These are phyloP conservation scores for Cystofilobasidium capitatum DNA, from an alignment of 768 basidiomycete species.

Conservation along the genomic window DNA sequence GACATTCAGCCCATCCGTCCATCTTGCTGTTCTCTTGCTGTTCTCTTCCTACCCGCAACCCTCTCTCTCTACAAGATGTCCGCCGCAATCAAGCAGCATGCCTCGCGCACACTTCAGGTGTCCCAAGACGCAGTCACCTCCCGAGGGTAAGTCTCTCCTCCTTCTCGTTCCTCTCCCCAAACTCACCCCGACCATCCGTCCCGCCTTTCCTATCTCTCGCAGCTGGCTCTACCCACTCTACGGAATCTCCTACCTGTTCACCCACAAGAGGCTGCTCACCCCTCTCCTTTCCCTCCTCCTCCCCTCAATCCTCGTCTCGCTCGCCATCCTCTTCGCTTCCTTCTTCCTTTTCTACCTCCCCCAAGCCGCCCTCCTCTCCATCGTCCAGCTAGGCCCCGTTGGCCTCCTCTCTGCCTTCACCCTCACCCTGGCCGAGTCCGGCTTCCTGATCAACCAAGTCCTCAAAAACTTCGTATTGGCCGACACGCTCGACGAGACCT, in stretches of 20 bases:
- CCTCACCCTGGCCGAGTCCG: conserved; percentile 13
- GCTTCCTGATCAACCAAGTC: conserved; percentile 22
- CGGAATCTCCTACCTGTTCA: conserved; percentile 17
- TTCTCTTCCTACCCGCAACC: too few species aligned
- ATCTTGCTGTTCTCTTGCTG: too few species aligned
- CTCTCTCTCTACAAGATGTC: too few species aligned
- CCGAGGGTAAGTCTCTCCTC: neutral
- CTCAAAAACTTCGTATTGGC: conserved; percentile 17
- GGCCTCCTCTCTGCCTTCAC: conserved; percentile 20
- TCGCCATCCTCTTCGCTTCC: neutral
- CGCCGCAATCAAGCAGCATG: too few species aligned
- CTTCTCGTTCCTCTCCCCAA: neutral
- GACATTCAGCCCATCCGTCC: too few species aligned
- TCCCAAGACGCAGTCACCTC: neutral
- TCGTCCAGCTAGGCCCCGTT: conserved; percentile 23
- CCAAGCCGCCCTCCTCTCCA: conserved; percentile 11
- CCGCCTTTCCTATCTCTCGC: neutral
- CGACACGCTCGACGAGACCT: conserved; percentile 17
- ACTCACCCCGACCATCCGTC: neutral
- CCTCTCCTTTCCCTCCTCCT: conserved; percentile 18
- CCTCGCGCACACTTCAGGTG: neutral
- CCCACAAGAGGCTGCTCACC: conserved; percentile 1
- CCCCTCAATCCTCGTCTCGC: neutral
- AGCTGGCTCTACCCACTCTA: conserved; percentile 23
- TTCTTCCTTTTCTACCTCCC: neutral